Percentiles rank a stretch among this genome's conserved stretches.
Evolutionary conservation across 768 basidiomycete genomes (phyloP).

Genomic region (Lactarius sp.): DNA sequence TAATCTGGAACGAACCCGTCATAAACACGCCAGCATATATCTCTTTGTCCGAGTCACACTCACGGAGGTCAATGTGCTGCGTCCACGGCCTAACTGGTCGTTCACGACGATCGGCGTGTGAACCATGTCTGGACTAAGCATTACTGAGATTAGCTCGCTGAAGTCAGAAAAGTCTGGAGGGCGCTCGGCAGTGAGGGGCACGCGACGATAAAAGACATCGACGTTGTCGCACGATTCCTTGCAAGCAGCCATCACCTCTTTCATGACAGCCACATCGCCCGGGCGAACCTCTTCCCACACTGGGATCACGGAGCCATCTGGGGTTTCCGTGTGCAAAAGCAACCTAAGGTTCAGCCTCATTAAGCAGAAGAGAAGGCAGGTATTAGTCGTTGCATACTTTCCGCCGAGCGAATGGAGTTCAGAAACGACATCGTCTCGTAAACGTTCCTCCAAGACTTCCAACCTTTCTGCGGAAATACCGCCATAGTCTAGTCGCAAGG

Average conservation of each 20-base stretch:
- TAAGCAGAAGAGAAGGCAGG: background rate
- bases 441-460: conserved; percentile 85
- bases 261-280: conserved; percentile 71
- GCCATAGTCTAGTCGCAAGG: conserved; percentile 63
- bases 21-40: background rate
- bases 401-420: conserved; percentile 84
- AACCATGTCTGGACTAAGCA: conserved; percentile 60
- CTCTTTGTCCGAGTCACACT: conserved; percentile 26
- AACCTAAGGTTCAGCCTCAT: conserved; percentile 42
- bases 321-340: conserved; percentile 83
- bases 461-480: conserved; percentile 89
- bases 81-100: conserved; percentile 89
- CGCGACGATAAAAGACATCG: conserved; percentile 71
- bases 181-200: conserved; percentile 91
- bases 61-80: conserved; percentile 88
- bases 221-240: conserved; percentile 42
- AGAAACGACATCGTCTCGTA: conserved; percentile 80
- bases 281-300: conserved; percentile 88
- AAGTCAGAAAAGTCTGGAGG: conserved; percentile 71
- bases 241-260: conserved; percentile 78
- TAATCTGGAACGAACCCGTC: conserved; percentile 44
- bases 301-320: conserved; percentile 84
- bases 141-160: conserved; percentile 72
- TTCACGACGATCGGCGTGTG: conserved; percentile 87
- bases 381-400: conserved; percentile 42